Percentiles rank a stretch among this genome's conserved stretches.
Conservation (phyloP, 2,329 filamentous ascomycete species). For the Lachnellula occidentalis region DNA sequence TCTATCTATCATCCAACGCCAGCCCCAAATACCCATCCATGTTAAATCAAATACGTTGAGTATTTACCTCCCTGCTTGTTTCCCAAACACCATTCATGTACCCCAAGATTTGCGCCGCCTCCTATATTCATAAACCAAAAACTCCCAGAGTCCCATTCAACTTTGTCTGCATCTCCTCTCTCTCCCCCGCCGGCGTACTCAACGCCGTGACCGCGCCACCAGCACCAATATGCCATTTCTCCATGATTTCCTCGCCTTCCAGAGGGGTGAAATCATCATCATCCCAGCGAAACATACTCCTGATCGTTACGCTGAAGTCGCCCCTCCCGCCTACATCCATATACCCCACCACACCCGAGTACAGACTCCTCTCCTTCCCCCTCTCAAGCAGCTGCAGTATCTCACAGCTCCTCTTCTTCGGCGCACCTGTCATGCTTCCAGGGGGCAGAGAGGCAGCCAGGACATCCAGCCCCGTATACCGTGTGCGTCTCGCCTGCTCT, state of each 20-base stretch:
- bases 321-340: conserved; percentile 79
- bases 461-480: conserved; percentile 64
- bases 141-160: conserved; percentile 28
- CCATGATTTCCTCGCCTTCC: conserved; percentile 33
- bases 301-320: conserved; percentile 88
- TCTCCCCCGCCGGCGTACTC: conserved; percentile 74
- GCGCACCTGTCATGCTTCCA: conserved; percentile 93
- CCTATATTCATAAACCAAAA: conserved; percentile 10
- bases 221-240: conserved; percentile 79
- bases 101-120: no score
- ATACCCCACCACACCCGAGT: conserved; percentile 86
- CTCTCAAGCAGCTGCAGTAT: conserved; percentile 67
- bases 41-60: conserved; percentile 16
- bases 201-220: conserved; percentile 86
- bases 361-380: conserved; percentile 61
- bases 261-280: conserved; percentile 20
- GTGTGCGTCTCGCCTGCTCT: conserved; percentile 11
- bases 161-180: conserved; percentile 86
- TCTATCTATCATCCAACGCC: background rate
- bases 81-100: background rate
- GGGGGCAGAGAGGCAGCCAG: conserved; percentile 76
- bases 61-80: conserved; percentile 3
- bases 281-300: conserved; percentile 71
- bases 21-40: background rate
- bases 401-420: conserved; percentile 88